phyloP scores from a whole-genome alignment of 2,329 filamentous ascomycete species.

The Alternaria angustiovoidea region DNA sequence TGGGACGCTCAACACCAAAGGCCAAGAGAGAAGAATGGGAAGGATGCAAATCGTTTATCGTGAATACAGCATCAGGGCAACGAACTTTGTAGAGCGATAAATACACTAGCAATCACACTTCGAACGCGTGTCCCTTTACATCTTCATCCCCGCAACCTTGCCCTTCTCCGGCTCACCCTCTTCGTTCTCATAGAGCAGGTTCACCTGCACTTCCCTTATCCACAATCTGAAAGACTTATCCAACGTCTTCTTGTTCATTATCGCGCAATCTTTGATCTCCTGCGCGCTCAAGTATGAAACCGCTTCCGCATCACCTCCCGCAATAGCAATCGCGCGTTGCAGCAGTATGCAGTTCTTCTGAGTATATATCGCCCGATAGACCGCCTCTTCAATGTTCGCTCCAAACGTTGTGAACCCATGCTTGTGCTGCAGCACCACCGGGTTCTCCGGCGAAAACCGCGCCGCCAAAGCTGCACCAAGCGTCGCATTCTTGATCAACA shows the following conservation, averaged over 20 bases:
- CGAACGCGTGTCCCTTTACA: neutral
- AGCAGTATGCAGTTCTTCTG: slow-evolving; percentile 46
- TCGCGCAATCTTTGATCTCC: slow-evolving; percentile 45
- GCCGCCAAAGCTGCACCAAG: slow-evolving; percentile 37
- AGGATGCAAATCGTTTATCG: too few relatives aligned
- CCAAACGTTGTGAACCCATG: slow-evolving; percentile 56
- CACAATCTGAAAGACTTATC: slow-evolving; percentile 53
- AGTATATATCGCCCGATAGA: slow-evolving; percentile 54
- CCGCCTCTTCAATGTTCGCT: slow-evolving; percentile 49
- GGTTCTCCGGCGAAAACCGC: slow-evolving; percentile 18
- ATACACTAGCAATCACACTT: neutral
- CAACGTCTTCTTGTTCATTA: slow-evolving; percentile 42
- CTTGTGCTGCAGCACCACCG: slow-evolving; percentile 52
- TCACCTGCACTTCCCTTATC: slow-evolving; percentile 50
- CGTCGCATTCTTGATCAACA: slow-evolving; percentile 36
- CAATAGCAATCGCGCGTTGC: slow-evolving; percentile 43
- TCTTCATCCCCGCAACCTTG: slow-evolving; percentile 35
- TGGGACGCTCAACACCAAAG: too few relatives aligned
- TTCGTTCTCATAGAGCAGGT: slow-evolving; percentile 49
- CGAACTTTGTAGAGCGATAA: accelerated
- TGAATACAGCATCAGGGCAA: neutral
- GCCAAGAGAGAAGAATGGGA: too few relatives aligned
- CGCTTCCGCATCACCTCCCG: slow-evolving; percentile 35
- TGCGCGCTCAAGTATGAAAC: slow-evolving; percentile 47
- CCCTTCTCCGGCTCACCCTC: slow-evolving; percentile 38